phyloP scores from a whole-genome alignment of 768 basidiomycete species.

The Calocybe indica region DNA sequence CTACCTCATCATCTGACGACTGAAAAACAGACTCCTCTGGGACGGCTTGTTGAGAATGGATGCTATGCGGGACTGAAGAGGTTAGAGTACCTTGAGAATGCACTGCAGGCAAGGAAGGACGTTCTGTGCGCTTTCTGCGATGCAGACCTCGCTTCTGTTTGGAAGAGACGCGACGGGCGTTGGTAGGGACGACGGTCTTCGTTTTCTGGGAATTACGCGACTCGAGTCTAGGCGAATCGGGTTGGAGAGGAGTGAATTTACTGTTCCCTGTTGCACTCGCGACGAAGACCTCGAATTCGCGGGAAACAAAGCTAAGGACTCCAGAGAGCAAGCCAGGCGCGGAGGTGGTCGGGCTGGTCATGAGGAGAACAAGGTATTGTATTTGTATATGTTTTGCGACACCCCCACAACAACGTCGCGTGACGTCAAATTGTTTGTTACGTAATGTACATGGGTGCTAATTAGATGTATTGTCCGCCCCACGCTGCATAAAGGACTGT shows the following conservation, averaged over 20 bases:
- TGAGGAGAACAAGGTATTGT: background rate
- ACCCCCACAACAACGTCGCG: no score
- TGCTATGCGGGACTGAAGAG: no score
- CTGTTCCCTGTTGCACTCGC: conserved; percentile 52
- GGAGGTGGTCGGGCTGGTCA: conserved; percentile 7
- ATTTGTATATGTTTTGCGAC: no score
- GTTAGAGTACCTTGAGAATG: no score
- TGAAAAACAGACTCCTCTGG: no score
- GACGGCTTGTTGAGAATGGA: no score
- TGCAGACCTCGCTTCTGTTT: no score
- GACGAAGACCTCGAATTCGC: conserved; percentile 69
- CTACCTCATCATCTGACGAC: no score
- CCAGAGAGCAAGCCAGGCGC: conserved; percentile 47
- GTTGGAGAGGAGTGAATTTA: conserved; percentile 9
- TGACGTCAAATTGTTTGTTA: no score
- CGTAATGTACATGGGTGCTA: background rate
- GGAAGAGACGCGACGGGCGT: no score
- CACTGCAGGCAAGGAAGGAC: background rate
- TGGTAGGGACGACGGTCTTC: background rate
- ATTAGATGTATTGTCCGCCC: no score
- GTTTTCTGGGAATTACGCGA: background rate
- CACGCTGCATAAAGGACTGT: no score
- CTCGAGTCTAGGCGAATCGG: conserved; percentile 1
- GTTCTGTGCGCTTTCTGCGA: conserved; percentile 1
- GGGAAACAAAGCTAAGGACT: conserved; percentile 64